Conservation (phyloP, 129 eudicot genomes). For the Flaveria brownii region DNA sequence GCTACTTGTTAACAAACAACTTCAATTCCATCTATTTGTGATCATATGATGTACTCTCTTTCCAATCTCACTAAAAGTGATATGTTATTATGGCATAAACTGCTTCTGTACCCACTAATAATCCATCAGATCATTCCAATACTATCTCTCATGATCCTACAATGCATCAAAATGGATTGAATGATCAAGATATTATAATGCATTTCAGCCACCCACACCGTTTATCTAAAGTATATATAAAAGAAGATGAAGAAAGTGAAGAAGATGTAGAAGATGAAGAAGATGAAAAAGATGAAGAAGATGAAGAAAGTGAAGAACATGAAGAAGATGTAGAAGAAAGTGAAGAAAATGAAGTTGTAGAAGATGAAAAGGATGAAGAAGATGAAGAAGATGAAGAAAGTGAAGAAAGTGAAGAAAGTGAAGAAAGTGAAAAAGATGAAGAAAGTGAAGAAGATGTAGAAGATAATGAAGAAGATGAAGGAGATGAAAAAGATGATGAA, state of each 20-base stretch:
- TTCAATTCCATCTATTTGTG: slow-evolving; percentile 4
- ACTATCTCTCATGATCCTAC: background rate
- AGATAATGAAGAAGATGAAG: too few species aligned
- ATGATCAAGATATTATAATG: slow-evolving; percentile 19
- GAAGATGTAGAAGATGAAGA: too few species aligned
- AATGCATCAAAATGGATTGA: slow-evolving; percentile 4
- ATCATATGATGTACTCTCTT: background rate
- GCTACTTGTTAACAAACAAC: slow-evolving; percentile 20
- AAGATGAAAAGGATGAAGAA: too few species aligned
- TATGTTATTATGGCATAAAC: background rate
- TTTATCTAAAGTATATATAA: slow-evolving; percentile 10
- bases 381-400: too few species aligned
- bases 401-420: too few species aligned
- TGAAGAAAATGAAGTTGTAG: too few species aligned
- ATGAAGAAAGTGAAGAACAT: too few species aligned
- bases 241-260: slow-evolving; percentile 25
- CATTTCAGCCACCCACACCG: slow-evolving; percentile 71
- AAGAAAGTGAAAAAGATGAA: too few species aligned
- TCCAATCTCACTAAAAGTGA: slow-evolving; percentile 3
- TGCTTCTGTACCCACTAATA: background rate
- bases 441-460: too few species aligned
- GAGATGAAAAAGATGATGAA: too few species aligned
- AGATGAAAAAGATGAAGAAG: too few species aligned
- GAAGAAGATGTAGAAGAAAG: too few species aligned
- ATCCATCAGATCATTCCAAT: background rate